Evolutionary conservation across 345 rosid genomes (phyloP).

Genomic region (Linum lewisii): DNA sequence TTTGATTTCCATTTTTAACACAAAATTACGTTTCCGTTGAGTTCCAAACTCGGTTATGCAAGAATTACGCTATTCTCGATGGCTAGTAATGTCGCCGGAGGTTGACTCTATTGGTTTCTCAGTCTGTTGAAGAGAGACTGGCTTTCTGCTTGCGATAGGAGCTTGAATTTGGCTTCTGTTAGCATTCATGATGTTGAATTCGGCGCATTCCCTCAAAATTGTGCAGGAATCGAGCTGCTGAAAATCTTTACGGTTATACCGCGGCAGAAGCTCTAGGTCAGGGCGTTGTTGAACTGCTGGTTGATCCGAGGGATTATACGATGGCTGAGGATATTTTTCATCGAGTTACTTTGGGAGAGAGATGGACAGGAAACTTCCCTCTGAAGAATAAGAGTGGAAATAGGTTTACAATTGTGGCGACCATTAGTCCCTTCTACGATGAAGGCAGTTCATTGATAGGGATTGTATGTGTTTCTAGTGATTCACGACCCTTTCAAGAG

Average conservation of each 20-base stretch:
- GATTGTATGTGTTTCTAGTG: conserved; percentile 61
- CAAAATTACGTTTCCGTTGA: too few relatives aligned
- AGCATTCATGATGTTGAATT: neutral
- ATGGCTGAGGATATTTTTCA: conserved; percentile 43
- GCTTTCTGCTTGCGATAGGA: too few relatives aligned
- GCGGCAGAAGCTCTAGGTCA: conserved; percentile 70
- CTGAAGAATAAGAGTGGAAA: conserved; percentile 67
- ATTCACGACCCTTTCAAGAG: conserved; percentile 44
- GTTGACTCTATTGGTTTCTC: neutral
- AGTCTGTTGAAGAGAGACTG: too few relatives aligned
- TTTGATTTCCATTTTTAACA: too few relatives aligned
- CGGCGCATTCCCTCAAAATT: conserved; percentile 9
- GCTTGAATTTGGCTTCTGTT: too few relatives aligned
- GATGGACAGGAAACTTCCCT: conserved; percentile 90
- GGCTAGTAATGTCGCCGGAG: neutral
- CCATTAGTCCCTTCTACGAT: conserved; percentile 68
- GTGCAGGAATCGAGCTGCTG: conserved; percentile 84
- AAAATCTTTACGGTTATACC: conserved; percentile 70
- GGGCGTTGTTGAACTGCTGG: conserved; percentile 56
- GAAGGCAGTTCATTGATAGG: conserved; percentile 70
- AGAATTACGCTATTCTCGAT: neutral
- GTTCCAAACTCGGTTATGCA: too few relatives aligned
- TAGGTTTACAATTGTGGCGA: conserved; percentile 47
- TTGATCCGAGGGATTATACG: conserved; percentile 47
- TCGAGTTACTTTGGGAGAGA: conserved; percentile 55